phyloP scores from a whole-genome alignment of 192 early-diverging fungal species.

The Coemansia aciculifera region DNA sequence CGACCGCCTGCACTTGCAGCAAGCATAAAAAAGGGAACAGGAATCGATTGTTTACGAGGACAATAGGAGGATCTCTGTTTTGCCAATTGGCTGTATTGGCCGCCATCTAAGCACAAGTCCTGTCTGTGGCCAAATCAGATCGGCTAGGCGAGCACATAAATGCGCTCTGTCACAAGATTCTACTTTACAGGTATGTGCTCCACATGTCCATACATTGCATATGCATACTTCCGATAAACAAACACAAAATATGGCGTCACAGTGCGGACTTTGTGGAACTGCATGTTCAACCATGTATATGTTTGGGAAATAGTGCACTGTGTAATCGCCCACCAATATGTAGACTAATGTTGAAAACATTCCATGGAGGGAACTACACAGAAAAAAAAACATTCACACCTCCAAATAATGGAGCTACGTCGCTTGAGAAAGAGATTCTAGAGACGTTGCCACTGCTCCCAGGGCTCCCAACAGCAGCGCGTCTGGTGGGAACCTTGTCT shows the following conservation, averaged over 20 bases:
- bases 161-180: neutral
- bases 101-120: neutral
- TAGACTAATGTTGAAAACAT: neutral
- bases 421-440: neutral
- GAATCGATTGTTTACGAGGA: neutral
- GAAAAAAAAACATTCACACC: neutral
- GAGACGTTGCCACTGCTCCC: conserved; percentile 21
- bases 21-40: neutral
- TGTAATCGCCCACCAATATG: neutral
- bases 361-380: neutral
- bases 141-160: neutral
- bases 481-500: conserved; percentile 24
- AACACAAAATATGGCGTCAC: neutral
- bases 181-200: neutral
- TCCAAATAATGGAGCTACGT: neutral
- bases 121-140: neutral
- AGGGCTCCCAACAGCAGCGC: conserved; percentile 36
- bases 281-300: neutral
- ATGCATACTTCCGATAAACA: neutral
- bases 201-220: conserved; percentile 3
- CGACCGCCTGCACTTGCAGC: neutral
- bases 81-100: neutral
- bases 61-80: neutral
- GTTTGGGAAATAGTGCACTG: neutral
- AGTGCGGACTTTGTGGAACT: neutral